Evolutionary conservation across 371 early-diverging fungal species (phyloP), one percentile per base, ranked within the genome.

Genomic region (Rhizomucor pusillus): DNA sequence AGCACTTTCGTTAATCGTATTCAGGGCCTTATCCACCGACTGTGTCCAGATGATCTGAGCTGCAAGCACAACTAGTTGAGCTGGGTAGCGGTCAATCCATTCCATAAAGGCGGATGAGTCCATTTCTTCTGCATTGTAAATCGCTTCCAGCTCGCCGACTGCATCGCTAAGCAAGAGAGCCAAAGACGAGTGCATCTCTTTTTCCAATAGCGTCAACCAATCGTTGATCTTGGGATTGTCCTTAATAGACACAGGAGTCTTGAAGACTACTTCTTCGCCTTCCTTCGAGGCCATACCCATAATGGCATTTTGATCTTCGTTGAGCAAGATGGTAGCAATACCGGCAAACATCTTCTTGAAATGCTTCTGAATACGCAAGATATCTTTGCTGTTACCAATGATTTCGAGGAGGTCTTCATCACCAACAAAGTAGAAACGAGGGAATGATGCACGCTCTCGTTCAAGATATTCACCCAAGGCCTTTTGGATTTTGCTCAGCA

Each of bases 271-370:
- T 34, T 78, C 80, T 74, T 99, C 99, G 39, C 95, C 98, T 72
- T 98, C 97, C 52, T 86, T 86, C 13, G 96, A 95, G 7, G 86
- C 77, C 81, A 99, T 88, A 50, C 95, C 98, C 3, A 73, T 50
- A 43, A 99, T 92, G 1, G 69, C 57, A 0, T 83, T 72, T 10
- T 67, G 71, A 25, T 94, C 94, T 39, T 92, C 94, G 49, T 77
- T 81, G 40, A 96, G 70, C 22, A 90, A 57, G 34, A 99, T 85
- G 35, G 82, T 86, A n/a, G 87, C 77, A 54, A 99, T 88, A 53
- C 98, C 98, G 13, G 98, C 95, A 88, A 99, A 99, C 97, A 99
- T 96, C 77, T 98, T 98, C 72, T 92, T 94, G 73, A 98, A 88
- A 67, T 99, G 98, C 60, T 97, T 97, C 67, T 98, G 97, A 60